Conservation (phyloP, 2,329 filamentous ascomycete species). For the Penicillium sp. region DNA sequence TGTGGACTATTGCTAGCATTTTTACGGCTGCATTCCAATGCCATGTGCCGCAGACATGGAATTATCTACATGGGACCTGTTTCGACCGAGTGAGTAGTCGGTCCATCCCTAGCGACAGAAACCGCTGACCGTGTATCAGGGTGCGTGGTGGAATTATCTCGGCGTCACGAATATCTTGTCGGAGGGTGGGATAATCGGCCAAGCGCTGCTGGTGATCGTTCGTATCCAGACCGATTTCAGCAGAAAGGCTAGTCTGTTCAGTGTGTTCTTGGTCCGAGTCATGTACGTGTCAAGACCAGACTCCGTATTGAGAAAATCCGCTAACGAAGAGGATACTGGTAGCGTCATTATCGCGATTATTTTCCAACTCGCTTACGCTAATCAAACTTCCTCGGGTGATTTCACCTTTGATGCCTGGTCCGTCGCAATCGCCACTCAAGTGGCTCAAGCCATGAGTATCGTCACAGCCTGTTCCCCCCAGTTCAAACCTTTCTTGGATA, state of each 20-base stretch:
- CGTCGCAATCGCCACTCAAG: constrained; percentile 12
- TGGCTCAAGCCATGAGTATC: constrained; percentile 22
- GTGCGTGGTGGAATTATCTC: constrained; percentile 23
- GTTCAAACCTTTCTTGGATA: constrained; percentile 27
- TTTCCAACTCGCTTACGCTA: constrained; percentile 18
- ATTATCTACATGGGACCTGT: constrained; percentile 17
- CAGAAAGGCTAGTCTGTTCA: constrained; percentile 13
- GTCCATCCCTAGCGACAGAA: not conserved
- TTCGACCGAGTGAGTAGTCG: constrained; percentile 15
- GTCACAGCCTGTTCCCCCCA: constrained; percentile 25
- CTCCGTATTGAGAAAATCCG: not conserved
- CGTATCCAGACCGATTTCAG: constrained; percentile 18
- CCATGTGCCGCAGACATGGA: constrained; percentile 13
- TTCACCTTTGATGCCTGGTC: constrained; percentile 19
- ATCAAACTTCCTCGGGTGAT: constrained; percentile 10
- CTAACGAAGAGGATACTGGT: not conserved
- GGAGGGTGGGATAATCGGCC: constrained; percentile 19
- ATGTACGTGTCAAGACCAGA: constrained; percentile 13
- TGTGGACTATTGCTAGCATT: constrained; percentile 14
- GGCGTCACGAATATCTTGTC: constrained; percentile 22
- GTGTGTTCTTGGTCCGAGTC: constrained; percentile 19
- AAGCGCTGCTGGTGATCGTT: constrained; percentile 19
- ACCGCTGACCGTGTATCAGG: constrained; percentile 2
- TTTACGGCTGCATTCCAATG: constrained; percentile 19
- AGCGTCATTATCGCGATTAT: constrained; percentile 22